A percentile compares a stretch with the other conserved stretches of the same genome.
phyloP scores from a whole-genome alignment of 768 basidiomycete genomes.

The Boletus speciosus region DNA sequence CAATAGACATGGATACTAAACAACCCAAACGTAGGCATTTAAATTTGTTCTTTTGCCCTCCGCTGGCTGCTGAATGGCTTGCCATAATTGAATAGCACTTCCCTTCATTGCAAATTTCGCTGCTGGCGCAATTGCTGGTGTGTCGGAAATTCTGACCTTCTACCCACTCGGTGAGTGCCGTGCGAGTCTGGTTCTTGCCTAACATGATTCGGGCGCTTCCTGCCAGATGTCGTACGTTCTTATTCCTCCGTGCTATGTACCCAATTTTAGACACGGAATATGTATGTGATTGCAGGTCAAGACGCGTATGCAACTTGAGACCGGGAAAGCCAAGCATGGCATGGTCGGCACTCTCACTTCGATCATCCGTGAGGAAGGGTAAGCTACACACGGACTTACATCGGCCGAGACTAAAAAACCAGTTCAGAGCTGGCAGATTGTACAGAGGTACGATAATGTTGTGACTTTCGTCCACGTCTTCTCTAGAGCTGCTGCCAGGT shows the following conservation, averaged over 20 bases:
- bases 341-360: constrained; percentile 78
- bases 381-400: constrained; percentile 19
- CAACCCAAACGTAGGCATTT: constrained; percentile 32
- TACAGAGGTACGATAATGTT: constrained; percentile 65
- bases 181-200: neutral
- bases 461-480: neutral
- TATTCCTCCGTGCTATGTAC: neutral
- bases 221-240: constrained; percentile 76
- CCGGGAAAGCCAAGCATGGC: constrained; percentile 70
- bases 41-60: neutral
- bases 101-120: constrained; percentile 88
- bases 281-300: constrained; percentile 63
- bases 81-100: constrained; percentile 48
- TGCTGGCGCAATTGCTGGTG: constrained; percentile 94
- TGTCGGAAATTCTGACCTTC: constrained; percentile 79
- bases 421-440: constrained; percentile 64
- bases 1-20: constrained; percentile 24
- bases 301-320: constrained; percentile 97
- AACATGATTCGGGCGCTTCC: constrained; percentile 5
- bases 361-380: constrained; percentile 93
- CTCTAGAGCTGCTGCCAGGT: constrained; percentile 40
- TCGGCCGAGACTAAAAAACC: neutral
- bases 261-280: constrained; percentile 2
- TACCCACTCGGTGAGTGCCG: constrained; percentile 78
- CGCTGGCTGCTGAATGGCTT: constrained; percentile 1